Base-by-base conservation (phyloP, 768 basidiomycete species). In the Xanthoconium purpureum region DNA sequence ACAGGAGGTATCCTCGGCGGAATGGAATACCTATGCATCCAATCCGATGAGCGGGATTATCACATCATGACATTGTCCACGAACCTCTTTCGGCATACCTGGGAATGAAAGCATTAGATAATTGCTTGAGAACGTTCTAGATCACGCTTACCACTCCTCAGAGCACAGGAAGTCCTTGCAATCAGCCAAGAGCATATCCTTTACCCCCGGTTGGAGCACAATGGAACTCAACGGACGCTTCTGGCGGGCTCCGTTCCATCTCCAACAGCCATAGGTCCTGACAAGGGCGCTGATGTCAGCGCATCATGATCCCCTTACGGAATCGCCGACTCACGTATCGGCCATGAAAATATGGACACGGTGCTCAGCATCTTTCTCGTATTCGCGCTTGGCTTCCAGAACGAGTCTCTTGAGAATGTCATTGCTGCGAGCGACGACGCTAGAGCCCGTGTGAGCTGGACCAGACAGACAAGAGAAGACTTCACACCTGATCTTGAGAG, bases 191-290 rank as follows among this genome's bases (percentile, higher is more conserved):
- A 93, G 83, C 90, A 94, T 94, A 68, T 94, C 92, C 66, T 92
- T 92, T 10, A 93, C 89, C 42, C 89, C 90, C 5, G 91, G 89
- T 63, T 93, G 90, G 12, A 94, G 79, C 14, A 94, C 91, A 58
- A 94, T 93, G n/a, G 91, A 93, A 64, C 87, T 89, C 87, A 94
- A 88, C 0, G 92, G 91, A 33, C 91, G 81, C 72, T 94, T 94
- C 65, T 92, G 89, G 47, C 90, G 80, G 6, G 91, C 88, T 42
- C 90, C 91, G 63, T 91, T 93, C 87, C 89, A 92, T 54, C 89
- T 79, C 92, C 92, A 94, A 64, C 85, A 84, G 2, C 80, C 81
- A 64, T 88, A 88, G 10, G 85, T 81, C 46, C 87, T 88, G 60
- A 35, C 50, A 43, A 50, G 35, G 50, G 32, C 44, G 50, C 33